A percentile compares a stretch with the other conserved stretches of the same genome.
Evolutionary conservation across 1,284 basidiomycete species (phyloP).

Genomic region (Inonotus hispidus): DNA sequence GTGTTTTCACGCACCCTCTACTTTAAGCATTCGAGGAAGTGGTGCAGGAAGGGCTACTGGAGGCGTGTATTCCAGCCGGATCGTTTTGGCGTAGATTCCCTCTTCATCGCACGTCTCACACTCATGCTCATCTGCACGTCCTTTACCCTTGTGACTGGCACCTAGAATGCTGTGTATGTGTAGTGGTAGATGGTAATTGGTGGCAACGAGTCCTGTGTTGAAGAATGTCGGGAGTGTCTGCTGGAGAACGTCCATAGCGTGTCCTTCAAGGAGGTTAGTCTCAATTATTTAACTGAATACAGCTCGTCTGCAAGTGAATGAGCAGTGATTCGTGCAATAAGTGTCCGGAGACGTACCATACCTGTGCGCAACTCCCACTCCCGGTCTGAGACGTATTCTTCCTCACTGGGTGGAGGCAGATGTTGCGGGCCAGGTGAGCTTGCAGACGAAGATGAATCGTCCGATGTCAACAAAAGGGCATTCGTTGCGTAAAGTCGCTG

Average conservation of each 20-base stretch:
- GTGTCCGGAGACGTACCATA: slow-evolving; percentile 21
- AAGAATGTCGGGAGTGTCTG: slow-evolving; percentile 73
- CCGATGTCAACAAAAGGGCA: neutral
- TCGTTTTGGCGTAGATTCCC: slow-evolving; percentile 49
- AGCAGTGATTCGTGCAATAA: neutral
- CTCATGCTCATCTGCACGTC: slow-evolving; percentile 1
- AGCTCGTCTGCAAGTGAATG: neutral
- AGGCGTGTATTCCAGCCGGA: slow-evolving; percentile 59
- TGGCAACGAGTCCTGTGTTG: slow-evolving; percentile 54
- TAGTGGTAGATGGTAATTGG: slow-evolving; percentile 20
- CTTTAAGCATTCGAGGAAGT: slow-evolving; percentile 57
- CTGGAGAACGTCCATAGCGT: slow-evolving; percentile 63
- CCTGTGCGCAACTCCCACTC: slow-evolving; percentile 27
- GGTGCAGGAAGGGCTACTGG: slow-evolving; percentile 59
- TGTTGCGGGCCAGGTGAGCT: neutral
- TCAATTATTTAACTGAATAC: neutral
- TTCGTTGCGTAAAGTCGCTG: neutral
- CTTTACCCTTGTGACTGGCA: slow-evolving; percentile 19
- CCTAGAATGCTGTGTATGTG: slow-evolving; percentile 29
- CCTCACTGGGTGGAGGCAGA: slow-evolving; percentile 4
- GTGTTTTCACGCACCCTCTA: slow-evolving; percentile 52
- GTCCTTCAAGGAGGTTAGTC: slow-evolving; percentile 37
- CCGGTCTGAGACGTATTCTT: slow-evolving; percentile 32
- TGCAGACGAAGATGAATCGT: neutral
- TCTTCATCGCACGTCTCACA: slow-evolving; percentile 20